Conservation (phyloP, 768 basidiomycete species). For the Amanita subjunquillea region DNA sequence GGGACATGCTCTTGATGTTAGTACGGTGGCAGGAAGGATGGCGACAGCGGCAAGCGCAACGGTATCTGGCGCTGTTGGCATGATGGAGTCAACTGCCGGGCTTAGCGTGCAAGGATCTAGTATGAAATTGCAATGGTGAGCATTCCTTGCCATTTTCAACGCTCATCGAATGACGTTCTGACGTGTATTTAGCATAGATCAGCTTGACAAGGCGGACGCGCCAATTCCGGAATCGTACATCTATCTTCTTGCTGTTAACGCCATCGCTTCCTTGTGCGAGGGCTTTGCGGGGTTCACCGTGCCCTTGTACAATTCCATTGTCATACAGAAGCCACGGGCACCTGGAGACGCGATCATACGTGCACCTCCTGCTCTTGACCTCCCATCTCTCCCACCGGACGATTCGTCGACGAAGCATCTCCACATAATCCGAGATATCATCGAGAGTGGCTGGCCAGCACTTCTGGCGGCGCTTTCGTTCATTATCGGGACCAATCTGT, state of each 20-base stretch:
- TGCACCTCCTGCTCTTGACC: conserved; percentile 65
- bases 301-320: conserved; percentile 64
- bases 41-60: conserved; percentile 78
- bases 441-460: conserved; percentile 87
- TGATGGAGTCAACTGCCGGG: conserved; percentile 65
- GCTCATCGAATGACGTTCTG: conserved; percentile 1
- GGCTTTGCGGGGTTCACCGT: conserved; percentile 70
- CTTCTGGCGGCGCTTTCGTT: conserved; percentile 85
- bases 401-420: conserved; percentile 51
- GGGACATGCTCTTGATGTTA: conserved; percentile 51
- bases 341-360: conserved; percentile 57
- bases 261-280: conserved; percentile 76
- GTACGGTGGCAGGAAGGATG: conserved; percentile 71
- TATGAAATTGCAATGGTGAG: conserved; percentile 89
- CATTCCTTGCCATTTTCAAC: conserved; percentile 3
- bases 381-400: conserved; percentile 36
- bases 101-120: conserved; percentile 63
- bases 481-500: conserved; percentile 82
- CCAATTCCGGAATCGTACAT: conserved; percentile 89
- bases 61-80: conserved; percentile 75
- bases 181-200: conserved; percentile 66
- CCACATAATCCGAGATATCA: conserved; percentile 59
- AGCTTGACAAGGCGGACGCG: conserved; percentile 93
- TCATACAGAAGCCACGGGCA: conserved; percentile 52
- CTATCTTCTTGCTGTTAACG: conserved; percentile 86